Evolutionary conservation across 148 eudicot genomes (phyloP).

Genomic region (Arctostaphylos glauca): DNA sequence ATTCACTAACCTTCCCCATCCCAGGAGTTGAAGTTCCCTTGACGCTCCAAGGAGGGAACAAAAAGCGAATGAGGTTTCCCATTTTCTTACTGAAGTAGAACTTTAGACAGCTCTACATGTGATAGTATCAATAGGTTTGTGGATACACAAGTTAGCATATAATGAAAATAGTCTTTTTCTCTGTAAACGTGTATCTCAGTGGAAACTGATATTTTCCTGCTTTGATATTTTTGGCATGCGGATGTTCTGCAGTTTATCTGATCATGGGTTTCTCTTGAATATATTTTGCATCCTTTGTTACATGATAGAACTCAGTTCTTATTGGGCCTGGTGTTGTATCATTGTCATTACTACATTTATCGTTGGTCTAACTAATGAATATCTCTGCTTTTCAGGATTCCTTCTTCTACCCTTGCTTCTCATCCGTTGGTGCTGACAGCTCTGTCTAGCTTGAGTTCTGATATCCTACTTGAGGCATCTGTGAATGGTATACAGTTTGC

Average conservation of each 20-base stretch:
- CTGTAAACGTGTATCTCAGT: neutral
- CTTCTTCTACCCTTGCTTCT: slow-evolving; percentile 79
- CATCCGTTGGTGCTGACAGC: slow-evolving; percentile 87
- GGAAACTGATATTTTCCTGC: neutral
- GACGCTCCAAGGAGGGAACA: no score
- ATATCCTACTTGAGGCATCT: slow-evolving; percentile 77
- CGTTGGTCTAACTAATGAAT: neutral
- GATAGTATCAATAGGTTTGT: neutral
- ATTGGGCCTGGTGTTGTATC: no score
- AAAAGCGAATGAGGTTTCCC: neutral
- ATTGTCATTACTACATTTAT: no score
- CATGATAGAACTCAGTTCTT: neutral
- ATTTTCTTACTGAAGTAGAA: neutral
- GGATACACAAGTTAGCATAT: neutral
- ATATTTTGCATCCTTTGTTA: neutral
- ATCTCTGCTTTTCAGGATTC: slow-evolving; percentile 57
- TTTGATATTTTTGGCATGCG: neutral
- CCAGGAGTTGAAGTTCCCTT: no score
- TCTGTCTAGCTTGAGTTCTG: slow-evolving; percentile 82
- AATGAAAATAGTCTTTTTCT: neutral
- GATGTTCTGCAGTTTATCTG: neutral
- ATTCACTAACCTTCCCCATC: no score
- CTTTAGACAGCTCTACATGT: neutral
- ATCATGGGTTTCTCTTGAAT: neutral
- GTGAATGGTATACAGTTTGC: slow-evolving; percentile 64